phyloP scores from a whole-genome alignment of 164 flowering plant genomes.

The Berberis thunbergii region DNA sequence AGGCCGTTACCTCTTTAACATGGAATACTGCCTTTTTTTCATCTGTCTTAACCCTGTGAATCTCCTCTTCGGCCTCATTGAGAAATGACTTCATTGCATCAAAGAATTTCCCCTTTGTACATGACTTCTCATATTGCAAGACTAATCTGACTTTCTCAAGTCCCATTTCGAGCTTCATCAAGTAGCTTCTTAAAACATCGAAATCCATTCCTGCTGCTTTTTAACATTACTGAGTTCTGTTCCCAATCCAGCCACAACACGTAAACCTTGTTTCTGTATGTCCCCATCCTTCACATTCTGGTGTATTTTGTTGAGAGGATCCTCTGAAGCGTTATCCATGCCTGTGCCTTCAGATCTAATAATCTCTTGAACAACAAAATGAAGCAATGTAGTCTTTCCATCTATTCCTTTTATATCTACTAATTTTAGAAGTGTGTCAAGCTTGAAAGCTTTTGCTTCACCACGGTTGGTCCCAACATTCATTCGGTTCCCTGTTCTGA shows the following conservation, averaged over 20 bases:
- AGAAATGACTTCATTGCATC: conserved; percentile 60
- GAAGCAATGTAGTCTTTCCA: conserved; percentile 94
- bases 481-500: conserved; percentile 93
- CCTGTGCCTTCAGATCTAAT: conserved; percentile 60
- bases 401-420: conserved; percentile 91
- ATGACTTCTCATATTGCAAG: conserved; percentile 49
- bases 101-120: conserved; percentile 55
- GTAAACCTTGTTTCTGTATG: conserved; percentile 72
- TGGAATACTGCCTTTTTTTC: conserved; percentile 55
- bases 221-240: conserved; percentile 75
- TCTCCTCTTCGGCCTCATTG: conserved; percentile 62
- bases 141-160: conserved; percentile 61
- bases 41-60: conserved; percentile 44
- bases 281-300: conserved; percentile 40
- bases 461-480: conserved; percentile 97
- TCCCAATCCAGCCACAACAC: conserved; percentile 69
- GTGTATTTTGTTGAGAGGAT: conserved; percentile 17
- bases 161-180: conserved; percentile 78
- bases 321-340: conserved; percentile 25
- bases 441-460: conserved; percentile 89
- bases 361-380: conserved; percentile 97
- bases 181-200: conserved; percentile 68
- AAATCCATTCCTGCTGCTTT: conserved; percentile 96
- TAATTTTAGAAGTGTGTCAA: conserved; percentile 81
- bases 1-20: conserved; percentile 84